phyloP scores from a whole-genome alignment of 1,284 basidiomycete genomes.

The Ganoderma boninense region DNA sequence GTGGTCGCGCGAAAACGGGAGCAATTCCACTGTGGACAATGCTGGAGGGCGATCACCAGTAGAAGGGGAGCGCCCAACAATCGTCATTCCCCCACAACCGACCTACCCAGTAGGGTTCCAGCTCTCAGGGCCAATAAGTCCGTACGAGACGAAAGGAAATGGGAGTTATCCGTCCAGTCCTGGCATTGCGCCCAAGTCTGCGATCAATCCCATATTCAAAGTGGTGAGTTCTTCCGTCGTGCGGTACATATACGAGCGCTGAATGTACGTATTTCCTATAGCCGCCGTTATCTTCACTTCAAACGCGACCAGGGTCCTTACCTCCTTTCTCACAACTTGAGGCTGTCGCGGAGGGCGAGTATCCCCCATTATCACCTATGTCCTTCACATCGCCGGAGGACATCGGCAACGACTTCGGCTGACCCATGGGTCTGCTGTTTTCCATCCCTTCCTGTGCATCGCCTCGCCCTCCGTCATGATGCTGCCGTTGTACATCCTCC shows the following conservation, averaged over 20 bases:
- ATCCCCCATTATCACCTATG: conserved; percentile 75
- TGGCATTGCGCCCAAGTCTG: conserved; percentile 65
- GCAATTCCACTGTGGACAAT: conserved; percentile 39
- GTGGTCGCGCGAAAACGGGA: conserved; percentile 40
- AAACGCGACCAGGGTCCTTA: conserved; percentile 50
- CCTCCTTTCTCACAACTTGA: conserved; percentile 83
- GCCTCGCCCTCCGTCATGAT: conserved; percentile 14
- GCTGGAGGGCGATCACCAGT: conserved; percentile 27
- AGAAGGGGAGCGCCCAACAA: conserved; percentile 41
- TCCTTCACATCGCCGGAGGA: conserved; percentile 67
- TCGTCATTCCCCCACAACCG: conserved; percentile 58
- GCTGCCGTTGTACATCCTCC: conserved; percentile 27
- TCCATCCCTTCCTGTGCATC: conserved; percentile 13
- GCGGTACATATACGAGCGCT: neutral
- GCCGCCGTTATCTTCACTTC: conserved; percentile 58
- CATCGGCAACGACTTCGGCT: conserved; percentile 43
- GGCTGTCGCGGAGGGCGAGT: conserved; percentile 80
- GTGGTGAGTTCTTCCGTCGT: conserved; percentile 69
- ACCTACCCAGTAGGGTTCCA: conserved; percentile 49
- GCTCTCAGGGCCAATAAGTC: conserved; percentile 42
- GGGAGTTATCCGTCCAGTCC: conserved; percentile 56
- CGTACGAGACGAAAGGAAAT: conserved; percentile 37
- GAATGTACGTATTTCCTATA: conserved; percentile 36
- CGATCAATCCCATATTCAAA: conserved; percentile 91
- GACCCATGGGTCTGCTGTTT: conserved; percentile 29